These are phyloP conservation scores for Rutstroemia sp. DNA, from an alignment of 2,329 filamentous ascomycete species.

Conservation along the genomic window DNA sequence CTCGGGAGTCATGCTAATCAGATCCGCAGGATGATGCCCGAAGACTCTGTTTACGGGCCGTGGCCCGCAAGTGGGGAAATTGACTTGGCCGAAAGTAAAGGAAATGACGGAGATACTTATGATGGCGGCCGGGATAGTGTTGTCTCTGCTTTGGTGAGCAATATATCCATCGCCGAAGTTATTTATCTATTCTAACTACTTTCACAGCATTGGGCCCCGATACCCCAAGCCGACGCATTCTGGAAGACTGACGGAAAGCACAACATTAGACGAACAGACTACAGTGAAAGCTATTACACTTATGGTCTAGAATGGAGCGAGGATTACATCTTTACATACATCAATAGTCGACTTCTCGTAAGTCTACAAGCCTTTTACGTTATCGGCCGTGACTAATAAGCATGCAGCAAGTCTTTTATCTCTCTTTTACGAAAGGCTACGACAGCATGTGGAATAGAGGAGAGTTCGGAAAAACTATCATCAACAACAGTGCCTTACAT, in stretches of 20 bases:
- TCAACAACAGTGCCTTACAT: conserved; percentile 35
- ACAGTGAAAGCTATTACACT: conserved; percentile 39
- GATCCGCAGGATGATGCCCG: conserved; percentile 41
- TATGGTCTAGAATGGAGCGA: conserved; percentile 46
- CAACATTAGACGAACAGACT: conserved; percentile 32
- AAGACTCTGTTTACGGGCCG: conserved; percentile 38
- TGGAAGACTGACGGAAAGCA: conserved; percentile 15
- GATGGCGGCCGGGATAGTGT: conserved; percentile 36
- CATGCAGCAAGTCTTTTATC: conserved; percentile 33
- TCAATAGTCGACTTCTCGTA: conserved; percentile 35
- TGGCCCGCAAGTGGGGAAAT: conserved; percentile 48
- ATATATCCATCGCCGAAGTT: background rate
- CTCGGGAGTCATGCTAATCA: background rate
- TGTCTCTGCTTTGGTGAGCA: conserved; percentile 39
- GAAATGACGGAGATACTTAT: conserved; percentile 36
- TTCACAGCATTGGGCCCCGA: conserved; percentile 38
- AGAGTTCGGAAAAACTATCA: conserved; percentile 33
- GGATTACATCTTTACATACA: conserved; percentile 46
- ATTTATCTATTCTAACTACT: background rate
- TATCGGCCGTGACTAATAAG: conserved; percentile 12
- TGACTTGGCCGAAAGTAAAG: conserved; percentile 43
- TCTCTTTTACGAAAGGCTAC: conserved; percentile 22
- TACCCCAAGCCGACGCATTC: conserved; percentile 22
- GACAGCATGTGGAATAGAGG: conserved; percentile 33
- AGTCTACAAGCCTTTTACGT: conserved; percentile 18